phyloP scores from a whole-genome alignment of 2,329 filamentous ascomycete species.

The Cladosporium halotolerans region DNA sequence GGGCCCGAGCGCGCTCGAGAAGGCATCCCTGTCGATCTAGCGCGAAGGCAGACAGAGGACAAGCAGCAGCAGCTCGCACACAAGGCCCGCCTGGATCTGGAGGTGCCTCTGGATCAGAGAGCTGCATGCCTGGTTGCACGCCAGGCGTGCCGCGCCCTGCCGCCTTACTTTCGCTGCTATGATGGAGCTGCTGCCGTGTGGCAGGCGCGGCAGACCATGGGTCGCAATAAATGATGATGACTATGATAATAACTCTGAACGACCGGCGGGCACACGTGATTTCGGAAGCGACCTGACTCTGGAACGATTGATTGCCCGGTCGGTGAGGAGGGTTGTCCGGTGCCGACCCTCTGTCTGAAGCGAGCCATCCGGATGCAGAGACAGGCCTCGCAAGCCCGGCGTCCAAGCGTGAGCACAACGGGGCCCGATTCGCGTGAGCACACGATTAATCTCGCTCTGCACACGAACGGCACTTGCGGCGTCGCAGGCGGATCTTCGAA shows the following conservation, averaged over 20 bases:
- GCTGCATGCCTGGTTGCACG: constrained; percentile 7
- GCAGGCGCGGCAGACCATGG: background rate
- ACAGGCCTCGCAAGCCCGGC: background rate
- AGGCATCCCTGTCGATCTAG: constrained; percentile 12
- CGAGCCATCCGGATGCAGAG: constrained; percentile 1
- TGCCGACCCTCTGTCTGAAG: background rate
- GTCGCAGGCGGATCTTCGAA: background rate
- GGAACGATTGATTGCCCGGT: too few relatives aligned
- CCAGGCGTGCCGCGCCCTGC: constrained; percentile 6
- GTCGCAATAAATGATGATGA: too few relatives aligned
- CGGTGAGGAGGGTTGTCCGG: background rate
- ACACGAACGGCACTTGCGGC: background rate
- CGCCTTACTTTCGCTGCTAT: background rate
- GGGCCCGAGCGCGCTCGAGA: constrained; percentile 5
- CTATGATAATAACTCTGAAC: too few relatives aligned
- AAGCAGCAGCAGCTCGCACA: constrained; percentile 5
- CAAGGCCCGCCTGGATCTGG: background rate
- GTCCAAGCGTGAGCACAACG: too few relatives aligned
- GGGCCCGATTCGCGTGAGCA: too few relatives aligned
- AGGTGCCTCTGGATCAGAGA: constrained; percentile 5
- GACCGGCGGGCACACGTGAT: too few relatives aligned
- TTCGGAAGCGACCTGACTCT: too few relatives aligned
- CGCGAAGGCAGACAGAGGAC: constrained; percentile 8
- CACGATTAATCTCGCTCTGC: constrained; percentile 1
- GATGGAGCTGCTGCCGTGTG: constrained; percentile 6